These are phyloP conservation scores for Heterobasidion annosum DNA, from an alignment of 1,284 basidiomycete genomes.

Conservation along the genomic window DNA sequence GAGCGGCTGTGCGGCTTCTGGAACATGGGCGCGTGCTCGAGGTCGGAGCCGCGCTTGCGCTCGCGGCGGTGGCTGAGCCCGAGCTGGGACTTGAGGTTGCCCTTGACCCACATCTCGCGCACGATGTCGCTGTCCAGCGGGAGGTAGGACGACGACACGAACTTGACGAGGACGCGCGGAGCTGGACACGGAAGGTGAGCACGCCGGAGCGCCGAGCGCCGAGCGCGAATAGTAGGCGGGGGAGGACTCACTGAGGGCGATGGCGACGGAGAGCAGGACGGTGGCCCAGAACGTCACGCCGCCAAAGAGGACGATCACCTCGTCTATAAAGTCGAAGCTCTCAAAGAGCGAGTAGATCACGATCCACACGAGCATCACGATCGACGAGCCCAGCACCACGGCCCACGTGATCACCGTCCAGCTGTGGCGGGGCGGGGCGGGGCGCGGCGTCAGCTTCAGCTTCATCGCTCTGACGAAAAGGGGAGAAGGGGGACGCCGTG, in stretches of 20 bases:
- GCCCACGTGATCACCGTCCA: conserved; percentile 87
- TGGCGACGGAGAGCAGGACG: conserved; percentile 55
- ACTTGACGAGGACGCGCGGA: conserved; percentile 69
- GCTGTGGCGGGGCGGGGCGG: conserved; percentile 16
- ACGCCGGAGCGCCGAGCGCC: not conserved
- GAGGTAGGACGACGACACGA: conserved; percentile 51
- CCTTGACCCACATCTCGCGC: conserved; percentile 83
- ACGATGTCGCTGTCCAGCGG: conserved; percentile 82
- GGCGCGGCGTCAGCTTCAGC: not conserved
- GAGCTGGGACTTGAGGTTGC: conserved; percentile 76
- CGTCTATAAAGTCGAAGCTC: conserved; percentile 63
- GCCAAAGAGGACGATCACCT: conserved; percentile 68
- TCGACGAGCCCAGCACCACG: conserved; percentile 69
- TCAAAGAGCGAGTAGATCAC: conserved; percentile 75
- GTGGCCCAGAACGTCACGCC: conserved; percentile 80
- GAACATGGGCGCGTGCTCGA: conserved; percentile 66
- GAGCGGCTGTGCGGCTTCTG: conserved; percentile 53
- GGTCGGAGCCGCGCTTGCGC: conserved; percentile 25
- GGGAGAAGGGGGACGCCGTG: not conserved
- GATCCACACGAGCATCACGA: conserved; percentile 81
- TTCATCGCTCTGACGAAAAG: conserved; percentile 1
- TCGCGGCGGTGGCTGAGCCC: conserved; percentile 56
- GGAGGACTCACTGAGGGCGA: conserved; percentile 57
- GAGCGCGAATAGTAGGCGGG: conserved; percentile 10
- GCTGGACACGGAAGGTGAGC: conserved; percentile 28